Evolutionary conservation across 2,329 filamentous ascomycete species (phyloP).

Genomic region (Ophiosphaerella narmari): DNA sequence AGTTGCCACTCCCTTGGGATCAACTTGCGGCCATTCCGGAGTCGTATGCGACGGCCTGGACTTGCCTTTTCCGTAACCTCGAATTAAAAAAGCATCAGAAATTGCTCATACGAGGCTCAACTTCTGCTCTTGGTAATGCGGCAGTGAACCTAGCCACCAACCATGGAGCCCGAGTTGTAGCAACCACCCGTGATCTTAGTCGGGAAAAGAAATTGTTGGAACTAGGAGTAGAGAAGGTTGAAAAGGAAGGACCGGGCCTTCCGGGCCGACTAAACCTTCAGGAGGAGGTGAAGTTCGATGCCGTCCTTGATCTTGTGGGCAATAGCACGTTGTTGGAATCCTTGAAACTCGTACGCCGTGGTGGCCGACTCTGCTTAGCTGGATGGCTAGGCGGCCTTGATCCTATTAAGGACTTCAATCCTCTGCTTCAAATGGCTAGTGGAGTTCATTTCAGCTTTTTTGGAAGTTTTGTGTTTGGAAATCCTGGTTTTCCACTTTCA

Average conservation of each 20-base stretch:
- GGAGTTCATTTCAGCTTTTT: too few species aligned
- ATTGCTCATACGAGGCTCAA: constrained; percentile 56
- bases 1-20: constrained; percentile 44
- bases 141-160: constrained; percentile 2
- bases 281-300: too few species aligned
- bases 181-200: not conserved
- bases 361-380: too few species aligned
- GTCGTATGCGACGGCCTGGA: constrained; percentile 58
- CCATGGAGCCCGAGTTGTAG: not conserved
- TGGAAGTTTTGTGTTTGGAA: too few species aligned
- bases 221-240: constrained; percentile 52
- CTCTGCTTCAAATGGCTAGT: too few species aligned
- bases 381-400: too few species aligned
- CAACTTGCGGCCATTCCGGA: constrained; percentile 55
- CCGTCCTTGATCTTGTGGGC: too few species aligned
- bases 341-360: too few species aligned
- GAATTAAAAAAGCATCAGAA: constrained; percentile 47
- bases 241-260: constrained; percentile 42
- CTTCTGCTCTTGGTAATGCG: constrained; percentile 49
- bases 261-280: constrained; percentile 46
- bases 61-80: constrained; percentile 49
- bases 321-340: too few species aligned
- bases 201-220: constrained; percentile 31
- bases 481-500: not conserved
- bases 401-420: too few species aligned